A percentile compares a stretch with the other conserved stretches of the same genome.
Conservation (phyloP, 805 yeast species). For the Myxozyma udenii region DNA sequence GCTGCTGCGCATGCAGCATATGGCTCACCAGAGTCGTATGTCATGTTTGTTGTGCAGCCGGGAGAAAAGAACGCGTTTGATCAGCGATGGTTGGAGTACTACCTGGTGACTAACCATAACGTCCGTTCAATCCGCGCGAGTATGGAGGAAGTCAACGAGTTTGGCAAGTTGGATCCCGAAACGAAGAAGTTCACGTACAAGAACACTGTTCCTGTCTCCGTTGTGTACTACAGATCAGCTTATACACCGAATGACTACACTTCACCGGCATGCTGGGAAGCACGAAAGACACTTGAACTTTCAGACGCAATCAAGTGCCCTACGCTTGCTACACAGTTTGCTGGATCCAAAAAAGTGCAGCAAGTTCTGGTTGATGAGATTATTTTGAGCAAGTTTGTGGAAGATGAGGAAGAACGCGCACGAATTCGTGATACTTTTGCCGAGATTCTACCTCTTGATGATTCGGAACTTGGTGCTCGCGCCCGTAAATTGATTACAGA, state of each 20-base stretch:
- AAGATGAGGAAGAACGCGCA: constrained; percentile 33
- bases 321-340: constrained; percentile 76
- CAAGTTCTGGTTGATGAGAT: constrained; percentile 68
- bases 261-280: constrained; percentile 67
- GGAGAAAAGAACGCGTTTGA: constrained; percentile 87
- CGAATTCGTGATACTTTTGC: constrained; percentile 64
- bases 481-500: constrained; percentile 27
- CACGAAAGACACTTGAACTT: constrained; percentile 67
- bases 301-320: constrained; percentile 89
- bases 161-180: constrained; percentile 14
- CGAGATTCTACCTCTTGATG: constrained; percentile 79
- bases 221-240: constrained; percentile 87
- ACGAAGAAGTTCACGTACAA: constrained; percentile 14
- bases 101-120: constrained; percentile 54
- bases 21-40: constrained; percentile 38
- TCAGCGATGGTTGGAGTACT: constrained; percentile 79
- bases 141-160: constrained; percentile 52
- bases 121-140: constrained; percentile 65
- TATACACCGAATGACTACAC: constrained; percentile 82
- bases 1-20: constrained; percentile 64
- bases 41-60: constrained; percentile 78
- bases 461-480: constrained; percentile 37
- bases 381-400: constrained; percentile 49
- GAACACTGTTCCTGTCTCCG: constrained; percentile 70
- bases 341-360: constrained; percentile 93